phyloP scores from a whole-genome alignment of 129 eudicot species.

The Solidago caesia region DNA sequence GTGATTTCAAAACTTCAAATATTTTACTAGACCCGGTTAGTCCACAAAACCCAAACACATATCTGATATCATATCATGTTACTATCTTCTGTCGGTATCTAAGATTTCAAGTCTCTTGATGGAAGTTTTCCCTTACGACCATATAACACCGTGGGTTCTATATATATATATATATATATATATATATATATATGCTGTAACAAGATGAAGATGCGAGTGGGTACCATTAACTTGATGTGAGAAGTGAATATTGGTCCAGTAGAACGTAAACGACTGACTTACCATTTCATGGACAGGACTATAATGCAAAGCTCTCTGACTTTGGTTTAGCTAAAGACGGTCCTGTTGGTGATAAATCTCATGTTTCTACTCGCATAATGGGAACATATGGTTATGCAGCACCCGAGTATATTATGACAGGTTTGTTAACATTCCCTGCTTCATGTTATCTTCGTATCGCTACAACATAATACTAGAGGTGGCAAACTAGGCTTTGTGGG shows the following conservation, averaged over 20 bases:
- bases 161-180: neutral
- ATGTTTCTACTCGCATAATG: constrained; percentile 97
- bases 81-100: constrained; percentile 4
- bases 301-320: constrained; percentile 89
- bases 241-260: neutral
- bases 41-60: constrained; percentile 14
- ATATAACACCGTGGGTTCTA: neutral
- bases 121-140: neutral
- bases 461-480: neutral
- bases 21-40: constrained; percentile 84
- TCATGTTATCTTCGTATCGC: neutral
- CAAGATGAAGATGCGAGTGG: neutral
- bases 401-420: constrained; percentile 95
- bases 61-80: neutral
- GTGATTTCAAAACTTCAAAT: constrained; percentile 94
- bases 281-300: constrained; percentile 46
- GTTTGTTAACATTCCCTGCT: constrained; percentile 32
- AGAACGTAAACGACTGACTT: neutral
- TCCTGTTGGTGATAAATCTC: constrained; percentile 95
- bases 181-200: neutral
- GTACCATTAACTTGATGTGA: neutral
- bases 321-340: constrained; percentile 97
- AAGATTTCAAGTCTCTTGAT: neutral
- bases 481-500: neutral
- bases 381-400: constrained; percentile 98